Evolutionary conservation across 805 yeast genomes (phyloP).

Genomic region (Barnettozyma wickerhamii): DNA sequence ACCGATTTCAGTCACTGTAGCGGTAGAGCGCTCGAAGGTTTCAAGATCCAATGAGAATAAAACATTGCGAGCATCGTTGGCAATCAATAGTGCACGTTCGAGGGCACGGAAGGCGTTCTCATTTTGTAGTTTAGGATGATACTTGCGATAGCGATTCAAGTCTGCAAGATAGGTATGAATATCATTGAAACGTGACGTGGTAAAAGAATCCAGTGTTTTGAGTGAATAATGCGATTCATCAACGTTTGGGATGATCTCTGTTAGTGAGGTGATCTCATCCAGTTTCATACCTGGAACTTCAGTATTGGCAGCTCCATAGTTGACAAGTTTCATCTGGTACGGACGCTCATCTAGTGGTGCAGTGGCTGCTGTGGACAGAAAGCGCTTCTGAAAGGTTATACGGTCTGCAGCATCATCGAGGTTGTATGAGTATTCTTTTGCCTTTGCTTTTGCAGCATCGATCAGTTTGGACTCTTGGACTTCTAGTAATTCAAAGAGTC

Average conservation of each 20-base stretch:
- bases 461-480: neutral
- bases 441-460: neutral
- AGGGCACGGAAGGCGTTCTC: constrained; percentile 6
- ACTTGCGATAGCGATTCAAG: neutral
- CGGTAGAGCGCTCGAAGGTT: constrained; percentile 45
- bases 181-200: constrained; percentile 5
- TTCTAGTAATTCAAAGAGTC: neutral
- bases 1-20: constrained; percentile 52
- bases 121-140: constrained; percentile 17
- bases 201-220: constrained; percentile 1
- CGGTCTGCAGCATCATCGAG: neutral
- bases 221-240: neutral
- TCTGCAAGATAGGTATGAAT: constrained; percentile 7
- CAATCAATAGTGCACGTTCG: constrained; percentile 3
- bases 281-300: neutral
- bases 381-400: neutral
- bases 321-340: neutral
- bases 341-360: neutral
- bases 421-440: neutral
- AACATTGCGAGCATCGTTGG: constrained; percentile 13
- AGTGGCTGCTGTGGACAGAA: neutral
- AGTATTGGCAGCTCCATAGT: neutral
- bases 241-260: neutral
- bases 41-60: constrained; percentile 49
- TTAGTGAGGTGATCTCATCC: neutral